Evolutionary conservation across 2,329 filamentous ascomycete genomes (phyloP).

Genomic region (Ophiostoma angusticollis): DNA sequence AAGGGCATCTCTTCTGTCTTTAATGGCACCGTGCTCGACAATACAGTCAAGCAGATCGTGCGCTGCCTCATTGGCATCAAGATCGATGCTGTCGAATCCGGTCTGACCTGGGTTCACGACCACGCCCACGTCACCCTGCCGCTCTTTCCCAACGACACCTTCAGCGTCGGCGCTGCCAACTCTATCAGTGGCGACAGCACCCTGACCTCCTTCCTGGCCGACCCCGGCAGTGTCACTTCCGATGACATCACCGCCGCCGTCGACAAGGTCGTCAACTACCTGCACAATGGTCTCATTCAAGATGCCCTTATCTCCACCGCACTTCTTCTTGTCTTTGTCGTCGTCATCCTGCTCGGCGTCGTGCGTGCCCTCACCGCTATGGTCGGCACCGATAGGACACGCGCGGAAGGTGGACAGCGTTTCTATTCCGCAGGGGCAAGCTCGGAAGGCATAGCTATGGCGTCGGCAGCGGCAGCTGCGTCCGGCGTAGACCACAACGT

Average conservation of each 20-base stretch:
- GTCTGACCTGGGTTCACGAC: conserved; percentile 86
- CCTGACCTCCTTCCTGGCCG: conserved; percentile 61
- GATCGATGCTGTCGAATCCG: conserved; percentile 70
- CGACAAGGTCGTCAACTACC: conserved; percentile 50
- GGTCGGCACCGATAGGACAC: conserved; percentile 43
- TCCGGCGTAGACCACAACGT: conserved; percentile 10
- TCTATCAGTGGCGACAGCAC: conserved; percentile 45
- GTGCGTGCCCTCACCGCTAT: conserved; percentile 52
- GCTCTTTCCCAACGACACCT: conserved; percentile 62
- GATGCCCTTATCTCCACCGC: conserved; percentile 70
- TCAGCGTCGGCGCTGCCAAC: conserved; percentile 63
- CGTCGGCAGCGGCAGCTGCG: conserved; percentile 18
- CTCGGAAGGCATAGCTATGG: background rate
- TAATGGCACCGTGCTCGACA: conserved; percentile 66
- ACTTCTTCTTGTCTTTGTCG: conserved; percentile 63
- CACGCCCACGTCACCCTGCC: conserved; percentile 76
- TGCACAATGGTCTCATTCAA: conserved; percentile 55
- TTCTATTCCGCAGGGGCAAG: conserved; percentile 11
- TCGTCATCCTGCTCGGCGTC: conserved; percentile 64
- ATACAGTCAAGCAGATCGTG: conserved; percentile 66
- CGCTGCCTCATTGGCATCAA: conserved; percentile 84
- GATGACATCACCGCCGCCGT: conserved; percentile 76
- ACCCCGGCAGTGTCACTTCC: conserved; percentile 56
- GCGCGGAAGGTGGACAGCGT: conserved; percentile 44
- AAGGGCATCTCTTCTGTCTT: conserved; percentile 64